Evolutionary conservation across 257 asterid species (phyloP).

Genomic region (Fraxinus pennsylvanica): DNA sequence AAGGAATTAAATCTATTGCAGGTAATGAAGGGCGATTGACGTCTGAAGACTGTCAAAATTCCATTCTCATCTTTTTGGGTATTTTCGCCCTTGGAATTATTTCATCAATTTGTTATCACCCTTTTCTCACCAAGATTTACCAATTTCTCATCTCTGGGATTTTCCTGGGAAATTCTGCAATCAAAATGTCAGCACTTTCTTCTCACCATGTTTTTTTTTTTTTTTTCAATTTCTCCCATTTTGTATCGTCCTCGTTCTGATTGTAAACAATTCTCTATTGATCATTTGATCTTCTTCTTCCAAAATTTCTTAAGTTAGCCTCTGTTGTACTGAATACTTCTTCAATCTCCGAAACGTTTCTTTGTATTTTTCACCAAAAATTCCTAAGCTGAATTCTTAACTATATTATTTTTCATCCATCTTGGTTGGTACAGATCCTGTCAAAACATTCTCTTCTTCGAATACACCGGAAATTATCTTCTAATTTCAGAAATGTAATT

Average conservation of each 20-base stretch:
- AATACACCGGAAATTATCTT: background rate
- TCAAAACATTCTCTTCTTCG: background rate
- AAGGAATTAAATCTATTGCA: conserved; percentile 10
- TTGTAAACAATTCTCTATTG: background rate
- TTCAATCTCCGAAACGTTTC: background rate
- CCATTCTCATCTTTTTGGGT: background rate
- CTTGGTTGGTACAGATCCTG: background rate
- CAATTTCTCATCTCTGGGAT: conserved; percentile 11
- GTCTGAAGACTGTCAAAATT: background rate
- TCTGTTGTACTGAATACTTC: background rate
- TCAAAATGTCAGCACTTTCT: conserved; percentile 17
- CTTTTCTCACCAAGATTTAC: conserved; percentile 21
- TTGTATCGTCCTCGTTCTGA: no score
- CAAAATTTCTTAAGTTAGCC: background rate
- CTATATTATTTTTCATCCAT: background rate
- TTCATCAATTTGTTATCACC: conserved; percentile 25
- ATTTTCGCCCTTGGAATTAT: conserved; percentile 17
- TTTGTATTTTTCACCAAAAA: background rate
- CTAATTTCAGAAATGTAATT: background rate
- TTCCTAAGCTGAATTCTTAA: background rate
- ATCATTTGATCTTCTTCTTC: background rate
- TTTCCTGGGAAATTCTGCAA: conserved; percentile 7
- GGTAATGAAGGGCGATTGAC: conserved; percentile 29
- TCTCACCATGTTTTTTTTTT: background rate
- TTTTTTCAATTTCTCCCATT: no score